A percentile compares a stretch with the other conserved stretches of the same genome.
phyloP scores from a whole-genome alignment of 129 eudicot species.

The Chrysanthemum seticuspe region DNA sequence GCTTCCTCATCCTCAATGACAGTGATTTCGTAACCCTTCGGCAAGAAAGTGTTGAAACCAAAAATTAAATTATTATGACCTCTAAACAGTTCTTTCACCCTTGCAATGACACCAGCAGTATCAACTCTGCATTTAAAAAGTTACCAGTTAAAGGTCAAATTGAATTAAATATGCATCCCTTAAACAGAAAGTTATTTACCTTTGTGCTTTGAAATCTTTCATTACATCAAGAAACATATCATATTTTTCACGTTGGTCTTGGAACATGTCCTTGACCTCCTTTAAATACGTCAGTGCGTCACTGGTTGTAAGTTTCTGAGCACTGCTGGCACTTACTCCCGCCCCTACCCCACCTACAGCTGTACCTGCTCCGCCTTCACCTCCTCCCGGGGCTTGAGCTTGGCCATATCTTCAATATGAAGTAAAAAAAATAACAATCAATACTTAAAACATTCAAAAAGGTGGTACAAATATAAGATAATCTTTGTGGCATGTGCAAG shows the following conservation, averaged over 20 bases:
- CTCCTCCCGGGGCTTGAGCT: constrained; percentile 64
- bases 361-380: constrained; percentile 48
- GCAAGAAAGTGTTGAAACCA: constrained; percentile 94
- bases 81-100: constrained; percentile 92
- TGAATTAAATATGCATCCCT: neutral
- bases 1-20: constrained; percentile 79
- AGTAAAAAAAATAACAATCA: neutral
- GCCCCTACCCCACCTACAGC: constrained; percentile 44
- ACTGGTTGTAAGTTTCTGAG: constrained; percentile 85
- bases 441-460: neutral
- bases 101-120: constrained; percentile 87
- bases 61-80: constrained; percentile 86
- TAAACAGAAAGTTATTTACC: constrained; percentile 35
- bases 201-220: constrained; percentile 96
- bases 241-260: constrained; percentile 82
- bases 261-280: constrained; percentile 96
- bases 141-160: constrained; percentile 14
- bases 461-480: constrained; percentile 1
- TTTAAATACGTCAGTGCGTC: constrained; percentile 89
- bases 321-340: constrained; percentile 39
- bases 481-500: neutral
- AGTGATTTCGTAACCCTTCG: constrained; percentile 93
- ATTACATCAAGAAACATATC: constrained; percentile 83
- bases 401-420: constrained; percentile 64
- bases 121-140: constrained; percentile 66